phyloP scores from a whole-genome alignment of 2,329 filamentous ascomycete species.

The Leptodontidium sp. region DNA sequence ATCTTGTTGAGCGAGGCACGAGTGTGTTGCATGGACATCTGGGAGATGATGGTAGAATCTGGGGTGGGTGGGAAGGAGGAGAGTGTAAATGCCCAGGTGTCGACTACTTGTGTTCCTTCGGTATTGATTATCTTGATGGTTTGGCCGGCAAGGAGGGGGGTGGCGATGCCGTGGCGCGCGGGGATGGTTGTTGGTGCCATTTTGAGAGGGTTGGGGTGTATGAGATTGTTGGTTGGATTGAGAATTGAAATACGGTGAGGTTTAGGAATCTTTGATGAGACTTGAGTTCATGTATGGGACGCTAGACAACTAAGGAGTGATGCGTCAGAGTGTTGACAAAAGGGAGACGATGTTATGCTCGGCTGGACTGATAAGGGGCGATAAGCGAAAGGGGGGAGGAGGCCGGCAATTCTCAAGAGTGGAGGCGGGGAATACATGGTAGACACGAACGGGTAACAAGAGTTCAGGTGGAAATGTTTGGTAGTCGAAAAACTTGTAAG shows the following conservation, averaged over 20 bases:
- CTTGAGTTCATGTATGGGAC: too few relatives aligned
- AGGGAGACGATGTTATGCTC: too few relatives aligned
- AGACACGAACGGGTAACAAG: too few relatives aligned
- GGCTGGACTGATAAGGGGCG: too few relatives aligned
- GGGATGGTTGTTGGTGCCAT: slow-evolving; percentile 33
- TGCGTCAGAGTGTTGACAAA: too few relatives aligned
- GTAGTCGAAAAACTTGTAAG: too few relatives aligned
- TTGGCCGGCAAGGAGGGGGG: slow-evolving; percentile 31
- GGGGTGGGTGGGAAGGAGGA: slow-evolving; percentile 27
- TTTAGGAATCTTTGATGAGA: too few relatives aligned
- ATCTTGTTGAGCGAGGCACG: slow-evolving; percentile 34
- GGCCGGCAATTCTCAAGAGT: too few relatives aligned
- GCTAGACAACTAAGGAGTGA: too few relatives aligned
- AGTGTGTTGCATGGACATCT: slow-evolving; percentile 39
- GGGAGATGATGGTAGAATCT: slow-evolving; percentile 27
- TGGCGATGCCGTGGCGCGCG: slow-evolving; percentile 35
- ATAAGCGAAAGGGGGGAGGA: too few relatives aligned
- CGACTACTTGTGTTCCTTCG: slow-evolving; percentile 38
- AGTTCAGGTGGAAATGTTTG: too few relatives aligned
- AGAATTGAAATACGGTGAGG: background rate
- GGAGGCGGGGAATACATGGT: too few relatives aligned
- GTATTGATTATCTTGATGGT: slow-evolving; percentile 40
- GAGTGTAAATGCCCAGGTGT: slow-evolving; percentile 40
- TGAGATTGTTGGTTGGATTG: background rate
- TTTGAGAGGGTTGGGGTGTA: background rate